Base-by-base conservation (phyloP, 495 filamentous ascomycete genomes). In the Talaromyces nanjingensis region DNA sequence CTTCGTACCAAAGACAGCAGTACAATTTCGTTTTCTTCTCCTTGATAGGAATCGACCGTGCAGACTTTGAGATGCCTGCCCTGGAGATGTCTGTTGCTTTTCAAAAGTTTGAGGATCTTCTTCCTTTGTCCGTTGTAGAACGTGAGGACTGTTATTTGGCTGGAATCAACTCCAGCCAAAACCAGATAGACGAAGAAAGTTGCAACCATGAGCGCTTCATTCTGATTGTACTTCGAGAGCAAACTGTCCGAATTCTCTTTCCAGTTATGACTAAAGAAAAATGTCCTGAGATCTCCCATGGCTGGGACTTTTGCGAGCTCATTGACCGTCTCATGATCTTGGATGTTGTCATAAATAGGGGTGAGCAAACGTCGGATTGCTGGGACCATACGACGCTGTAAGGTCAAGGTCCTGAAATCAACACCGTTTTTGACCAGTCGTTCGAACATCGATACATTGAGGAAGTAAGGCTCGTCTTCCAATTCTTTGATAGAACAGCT, bases 31-130 rank as follows among this genome's bases (percentile, higher is more conserved):
- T 97, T 97, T 68, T 98, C 92, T 70, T 97, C 92, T 29, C 93
- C 93, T 70, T 98, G 94, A 71, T 93, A 97, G 0, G 90, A 92
- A 69, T 98, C 94, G 0, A 98, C 91, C 0, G 94, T 97, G 45
- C 80, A 82, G 1, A 97, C 86, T 25, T 90, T 92, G 68, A 89
- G 81, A 37, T 73, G 70, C 0, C 67, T 60, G 6, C 74, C 76
- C 63, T 73, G 70, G 1, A 91, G 75, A 56, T 83, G 79, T 0
- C 71, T 65, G 54, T 86, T 79, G 20, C 65, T 73, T 52, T 74
- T 83, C 54, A 93, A 70, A 2, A 75, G 68, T 34, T 72, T 79
- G 0, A 87, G 65, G 8, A 97, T 75, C 4, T 77, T 71, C 67
- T 90, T 89, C 45, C 86, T 81, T 67, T 98, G 93, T 14, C 91